A percentile compares a stretch with the other conserved stretches of the same genome.
Evolutionary conservation across 2,329 filamentous ascomycete genomes (phyloP).

Genomic region (Rasamsonia emersonii): DNA sequence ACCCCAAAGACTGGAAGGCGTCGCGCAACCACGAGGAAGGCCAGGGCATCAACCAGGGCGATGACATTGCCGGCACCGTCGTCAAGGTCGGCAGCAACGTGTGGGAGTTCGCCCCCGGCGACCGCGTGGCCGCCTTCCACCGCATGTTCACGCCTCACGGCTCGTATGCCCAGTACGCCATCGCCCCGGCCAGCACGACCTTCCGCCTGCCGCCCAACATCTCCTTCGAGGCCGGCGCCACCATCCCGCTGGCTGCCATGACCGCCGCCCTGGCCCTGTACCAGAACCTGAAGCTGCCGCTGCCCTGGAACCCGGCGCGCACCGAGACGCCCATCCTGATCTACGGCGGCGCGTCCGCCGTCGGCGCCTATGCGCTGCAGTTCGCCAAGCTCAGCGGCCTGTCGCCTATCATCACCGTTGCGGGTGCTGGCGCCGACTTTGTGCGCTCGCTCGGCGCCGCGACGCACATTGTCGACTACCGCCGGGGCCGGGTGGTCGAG

Average conservation of each 20-base stretch:
- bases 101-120: constrained; percentile 14
- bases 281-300: constrained; percentile 4
- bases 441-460: background rate
- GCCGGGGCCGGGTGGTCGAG: background rate
- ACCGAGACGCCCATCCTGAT: constrained; percentile 3
- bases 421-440: background rate
- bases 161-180: constrained; percentile 48
- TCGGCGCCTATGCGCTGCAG: constrained; percentile 8
- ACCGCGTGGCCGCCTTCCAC: constrained; percentile 43
- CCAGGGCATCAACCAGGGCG: constrained; percentile 9
- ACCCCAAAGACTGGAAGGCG: constrained; percentile 8
- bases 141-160: constrained; percentile 43
- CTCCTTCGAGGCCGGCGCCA: constrained; percentile 29
- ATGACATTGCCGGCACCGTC: constrained; percentile 17
- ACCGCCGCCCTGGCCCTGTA: constrained; percentile 8
- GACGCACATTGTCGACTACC: constrained; percentile 3
- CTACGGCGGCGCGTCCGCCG: constrained; percentile 8
- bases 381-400: constrained; percentile 3
- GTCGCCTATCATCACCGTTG: background rate
- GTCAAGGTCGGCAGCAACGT: constrained; percentile 4
- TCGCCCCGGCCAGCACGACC: constrained; percentile 45
- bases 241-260: constrained; percentile 9
- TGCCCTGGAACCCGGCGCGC: constrained; percentile 8
- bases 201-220: constrained; percentile 44
- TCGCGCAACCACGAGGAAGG: background rate